Conservation (phyloP, 768 basidiomycete genomes). For the Termitomyces sp. region DNA sequence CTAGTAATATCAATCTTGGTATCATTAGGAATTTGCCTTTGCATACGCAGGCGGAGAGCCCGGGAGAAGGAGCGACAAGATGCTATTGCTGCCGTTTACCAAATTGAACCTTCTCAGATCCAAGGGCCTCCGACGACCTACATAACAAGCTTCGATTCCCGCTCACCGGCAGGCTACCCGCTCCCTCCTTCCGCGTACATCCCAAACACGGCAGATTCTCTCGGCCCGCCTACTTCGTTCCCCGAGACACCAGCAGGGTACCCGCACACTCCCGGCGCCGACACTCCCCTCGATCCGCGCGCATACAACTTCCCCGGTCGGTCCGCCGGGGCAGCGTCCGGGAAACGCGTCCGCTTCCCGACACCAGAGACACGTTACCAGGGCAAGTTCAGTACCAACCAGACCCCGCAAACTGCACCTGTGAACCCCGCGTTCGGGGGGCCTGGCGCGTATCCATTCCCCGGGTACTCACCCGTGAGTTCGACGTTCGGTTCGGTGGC, state of each 20-base stretch:
- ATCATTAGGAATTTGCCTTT: slow-evolving; percentile 10
- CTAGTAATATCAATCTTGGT: slow-evolving; percentile 11
- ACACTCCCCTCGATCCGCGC: slow-evolving; percentile 1
- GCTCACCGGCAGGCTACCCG: slow-evolving; percentile 12
- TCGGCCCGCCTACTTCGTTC: slow-evolving; percentile 3
- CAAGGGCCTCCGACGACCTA: slow-evolving; percentile 17
- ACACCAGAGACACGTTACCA: slow-evolving; percentile 7
- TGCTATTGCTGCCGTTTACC: slow-evolving; percentile 16
- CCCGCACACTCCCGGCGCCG: slow-evolving; percentile 8
- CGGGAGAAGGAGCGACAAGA: slow-evolving; percentile 9
- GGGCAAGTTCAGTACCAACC: slow-evolving; percentile 10
- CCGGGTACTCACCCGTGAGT: slow-evolving; percentile 19
- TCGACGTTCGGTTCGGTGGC: not conserved
- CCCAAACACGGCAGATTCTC: slow-evolving; percentile 3
- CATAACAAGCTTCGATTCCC: slow-evolving; percentile 16
- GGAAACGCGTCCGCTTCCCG: slow-evolving; percentile 9
- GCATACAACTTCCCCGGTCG: not conserved
- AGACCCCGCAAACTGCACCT: slow-evolving; percentile 17
- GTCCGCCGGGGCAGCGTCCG: slow-evolving; percentile 1
- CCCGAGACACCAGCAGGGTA: slow-evolving; percentile 14
- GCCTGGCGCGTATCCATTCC: slow-evolving; percentile 15
- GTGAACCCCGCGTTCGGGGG: slow-evolving; percentile 9
- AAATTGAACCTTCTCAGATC: slow-evolving; percentile 18
- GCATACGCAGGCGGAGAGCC: slow-evolving; percentile 8
- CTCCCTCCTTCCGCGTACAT: slow-evolving; percentile 10